Conservation (phyloP, 2,329 filamentous ascomycete species). For the Colletotrichum australisinense region DNA sequence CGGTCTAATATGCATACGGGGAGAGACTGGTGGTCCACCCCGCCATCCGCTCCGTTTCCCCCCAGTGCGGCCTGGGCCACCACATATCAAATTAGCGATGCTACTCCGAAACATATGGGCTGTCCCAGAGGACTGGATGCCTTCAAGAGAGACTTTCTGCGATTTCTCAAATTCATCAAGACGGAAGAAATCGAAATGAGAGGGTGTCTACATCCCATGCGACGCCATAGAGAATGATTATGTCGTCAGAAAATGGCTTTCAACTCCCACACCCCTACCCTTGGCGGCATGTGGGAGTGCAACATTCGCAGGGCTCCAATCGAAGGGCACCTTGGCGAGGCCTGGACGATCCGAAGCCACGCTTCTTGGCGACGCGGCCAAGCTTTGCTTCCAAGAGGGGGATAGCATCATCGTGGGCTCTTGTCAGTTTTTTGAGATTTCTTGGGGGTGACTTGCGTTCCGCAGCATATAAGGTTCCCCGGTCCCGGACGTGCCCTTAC, state of each 20-base stretch:
- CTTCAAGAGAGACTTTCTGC: neutral
- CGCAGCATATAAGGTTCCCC: constrained; percentile 28
- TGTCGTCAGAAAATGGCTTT: constrained; percentile 30
- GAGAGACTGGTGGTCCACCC: constrained; percentile 2
- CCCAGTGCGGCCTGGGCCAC: neutral
- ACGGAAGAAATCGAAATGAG: neutral
- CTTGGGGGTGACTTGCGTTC: neutral
- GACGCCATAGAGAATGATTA: constrained; percentile 17
- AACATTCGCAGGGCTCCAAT: constrained; percentile 26
- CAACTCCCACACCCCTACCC: neutral
- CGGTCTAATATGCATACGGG: neutral
- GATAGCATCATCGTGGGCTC: constrained; percentile 23
- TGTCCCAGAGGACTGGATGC: neutral
- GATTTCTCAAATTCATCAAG: neutral
- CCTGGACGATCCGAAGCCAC: constrained; percentile 34
- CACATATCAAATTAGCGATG: neutral
- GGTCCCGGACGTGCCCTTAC: neutral
- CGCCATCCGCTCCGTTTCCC: neutral
- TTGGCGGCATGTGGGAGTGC: constrained; percentile 29
- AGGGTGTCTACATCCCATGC: constrained; percentile 8
- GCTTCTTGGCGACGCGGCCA: constrained; percentile 35
- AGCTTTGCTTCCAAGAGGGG: constrained; percentile 29
- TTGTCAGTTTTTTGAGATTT: neutral
- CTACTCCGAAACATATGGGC: neutral
- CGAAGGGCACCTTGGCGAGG: constrained; percentile 23